These are phyloP conservation scores for Cystobasidiaceae sp. DNA, from an alignment of 1,284 basidiomycete genomes.

Conservation along the genomic window DNA sequence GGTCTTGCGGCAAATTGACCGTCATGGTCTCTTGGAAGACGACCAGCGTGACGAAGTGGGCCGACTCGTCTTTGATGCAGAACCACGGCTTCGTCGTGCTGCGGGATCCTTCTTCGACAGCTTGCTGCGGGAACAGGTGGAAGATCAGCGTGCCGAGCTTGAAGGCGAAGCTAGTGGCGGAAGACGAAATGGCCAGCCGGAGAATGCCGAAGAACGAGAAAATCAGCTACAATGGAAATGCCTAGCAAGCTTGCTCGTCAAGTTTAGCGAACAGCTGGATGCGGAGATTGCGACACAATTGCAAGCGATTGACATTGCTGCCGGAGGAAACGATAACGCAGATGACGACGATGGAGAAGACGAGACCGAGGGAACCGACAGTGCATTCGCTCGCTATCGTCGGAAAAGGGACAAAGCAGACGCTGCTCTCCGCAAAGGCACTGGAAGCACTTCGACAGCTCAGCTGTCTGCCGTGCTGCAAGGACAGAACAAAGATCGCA, in stretches of 20 bases:
- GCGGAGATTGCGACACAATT: slow-evolving; percentile 19
- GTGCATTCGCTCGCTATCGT: background rate
- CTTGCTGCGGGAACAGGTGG: slow-evolving; percentile 84
- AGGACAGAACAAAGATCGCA: slow-evolving; percentile 39
- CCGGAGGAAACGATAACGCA: slow-evolving; percentile 30
- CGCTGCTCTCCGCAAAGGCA: slow-evolving; percentile 2
- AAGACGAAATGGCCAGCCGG: slow-evolving; percentile 34
- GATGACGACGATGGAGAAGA: slow-evolving; percentile 49
- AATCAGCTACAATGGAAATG: slow-evolving; percentile 49
- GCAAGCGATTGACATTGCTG: slow-evolving; percentile 19
- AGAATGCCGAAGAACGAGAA: slow-evolving; percentile 47
- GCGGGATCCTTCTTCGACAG: slow-evolving; percentile 73
- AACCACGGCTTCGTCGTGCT: slow-evolving; percentile 72
- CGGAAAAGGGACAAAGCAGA: background rate
- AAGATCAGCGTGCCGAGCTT: slow-evolving; percentile 46
- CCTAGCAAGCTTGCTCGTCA: slow-evolving; percentile 50
- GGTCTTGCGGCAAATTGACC: slow-evolving; percentile 75
- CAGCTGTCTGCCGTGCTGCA: slow-evolving; percentile 21
- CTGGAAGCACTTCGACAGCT: background rate
- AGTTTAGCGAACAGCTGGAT: slow-evolving; percentile 50
- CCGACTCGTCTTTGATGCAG: slow-evolving; percentile 79
- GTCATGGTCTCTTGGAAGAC: slow-evolving; percentile 76
- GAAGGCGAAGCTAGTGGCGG: background rate
- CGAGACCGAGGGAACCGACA: background rate
- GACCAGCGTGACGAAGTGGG: slow-evolving; percentile 68